Evolutionary conservation across 768 basidiomycete genomes (phyloP), one percentile per base, ranked within the genome.

Genomic region (Clitopilus hobsonii): DNA sequence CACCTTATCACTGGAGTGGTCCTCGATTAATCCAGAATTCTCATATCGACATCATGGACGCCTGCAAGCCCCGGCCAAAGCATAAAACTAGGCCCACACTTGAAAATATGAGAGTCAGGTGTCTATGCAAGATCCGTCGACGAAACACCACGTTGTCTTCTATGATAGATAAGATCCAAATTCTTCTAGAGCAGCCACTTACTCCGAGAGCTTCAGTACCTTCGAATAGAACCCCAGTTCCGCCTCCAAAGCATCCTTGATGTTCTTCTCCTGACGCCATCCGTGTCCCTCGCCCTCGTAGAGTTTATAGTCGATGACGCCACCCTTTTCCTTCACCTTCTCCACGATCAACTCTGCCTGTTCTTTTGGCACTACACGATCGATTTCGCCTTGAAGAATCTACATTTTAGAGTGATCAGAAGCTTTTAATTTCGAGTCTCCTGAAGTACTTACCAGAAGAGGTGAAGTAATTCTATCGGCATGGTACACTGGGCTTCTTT

Each of bases 241-340:
- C 49, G 71, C 66, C 61, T 82, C 78, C 29, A 83, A 61, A 6
- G 83, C 76, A 45, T 75, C 72, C 53, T 76, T 74, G 59, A 85
- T 82, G 49, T 74, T 85, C 54, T 79, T 74, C 23, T 75, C 79
- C 57, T 76, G 78, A 47, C 82, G 70, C 77, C 80, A 86, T 0
- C 85, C 84, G 63, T 87, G 85, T 2, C 84, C 84, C 67, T 89
- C 86, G 18, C 85, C 86, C 13, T 77, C 69, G 64, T 86, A 87
- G 0, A 82, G 59, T 56, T 82, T 74, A 58, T 84, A 83, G 61
- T 87, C 80, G 22, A 84, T 79, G 11, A 72, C 62, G 0, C 84
- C 84, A 3, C 77, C 76, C 0, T 73, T 71, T 50, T 73, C 69
- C 53, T 74, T 69, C 58, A 88, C 80, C 54, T 68, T 76, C 16